Conservation (phyloP, 2,329 filamentous ascomycete genomes). For the Microsporum ferrugineum region DNA sequence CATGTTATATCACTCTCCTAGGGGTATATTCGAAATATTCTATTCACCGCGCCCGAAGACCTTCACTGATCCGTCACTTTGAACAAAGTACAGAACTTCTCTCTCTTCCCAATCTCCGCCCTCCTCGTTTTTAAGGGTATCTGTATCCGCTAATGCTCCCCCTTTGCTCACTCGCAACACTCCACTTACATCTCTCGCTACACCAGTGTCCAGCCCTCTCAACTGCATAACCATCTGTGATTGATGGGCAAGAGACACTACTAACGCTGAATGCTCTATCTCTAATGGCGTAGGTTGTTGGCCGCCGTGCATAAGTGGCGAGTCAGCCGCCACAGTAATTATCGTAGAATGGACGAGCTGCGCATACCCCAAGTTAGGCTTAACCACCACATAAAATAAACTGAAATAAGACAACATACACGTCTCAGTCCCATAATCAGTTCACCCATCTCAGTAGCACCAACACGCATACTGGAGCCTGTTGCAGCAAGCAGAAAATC, state of each 20-base stretch:
- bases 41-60: conserved; percentile 72
- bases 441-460: conserved; percentile 40
- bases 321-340: conserved; percentile 59
- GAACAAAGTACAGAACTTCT: conserved; percentile 72
- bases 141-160: conserved; percentile 28
- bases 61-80: conserved; percentile 63
- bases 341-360: conserved; percentile 55
- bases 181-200: conserved; percentile 82
- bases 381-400: neutral
- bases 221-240: conserved; percentile 61
- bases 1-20: neutral
- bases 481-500: conserved; percentile 54
- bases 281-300: conserved; percentile 54
- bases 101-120: conserved; percentile 38
- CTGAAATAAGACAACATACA: conserved; percentile 37
- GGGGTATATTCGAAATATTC: neutral
- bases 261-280: conserved; percentile 57
- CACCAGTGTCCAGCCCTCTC: conserved; percentile 70
- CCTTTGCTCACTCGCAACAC: conserved; percentile 65
- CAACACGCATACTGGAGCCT: conserved; percentile 35
- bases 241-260: conserved; percentile 61
- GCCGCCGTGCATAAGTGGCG: conserved; percentile 50
- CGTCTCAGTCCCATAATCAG: conserved; percentile 50
- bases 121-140: conserved; percentile 16
- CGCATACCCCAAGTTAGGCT: neutral